These are phyloP conservation scores for Candida cerambycidarum DNA, from an alignment of 805 yeast genomes.

Conservation along the genomic window DNA sequence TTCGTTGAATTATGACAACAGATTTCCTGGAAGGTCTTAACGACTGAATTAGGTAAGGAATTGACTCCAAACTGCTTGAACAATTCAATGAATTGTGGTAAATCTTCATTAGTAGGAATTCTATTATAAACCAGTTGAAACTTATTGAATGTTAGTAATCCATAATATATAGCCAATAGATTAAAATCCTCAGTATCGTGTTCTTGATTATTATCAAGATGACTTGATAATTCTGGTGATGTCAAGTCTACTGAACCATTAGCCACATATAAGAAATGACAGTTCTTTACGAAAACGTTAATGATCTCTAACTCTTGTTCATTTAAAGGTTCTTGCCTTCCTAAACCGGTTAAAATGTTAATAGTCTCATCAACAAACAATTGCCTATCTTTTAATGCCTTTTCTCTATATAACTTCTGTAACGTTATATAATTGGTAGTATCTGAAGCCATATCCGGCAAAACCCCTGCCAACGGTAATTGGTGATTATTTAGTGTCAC, in stretches of 20 bases:
- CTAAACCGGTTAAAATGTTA: constrained; percentile 23
- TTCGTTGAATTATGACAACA: constrained; percentile 41
- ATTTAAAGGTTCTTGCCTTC: constrained; percentile 20
- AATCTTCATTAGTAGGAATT: constrained; percentile 22
- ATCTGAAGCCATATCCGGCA: constrained; percentile 89
- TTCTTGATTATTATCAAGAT: constrained; percentile 14
- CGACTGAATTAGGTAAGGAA: constrained; percentile 17
- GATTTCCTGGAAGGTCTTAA: constrained; percentile 28
- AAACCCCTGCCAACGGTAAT: constrained; percentile 69
- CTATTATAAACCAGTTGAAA: constrained; percentile 18
- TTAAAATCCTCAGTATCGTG: constrained; percentile 16
- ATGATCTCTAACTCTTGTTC: constrained; percentile 37
- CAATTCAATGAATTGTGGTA: constrained; percentile 18
- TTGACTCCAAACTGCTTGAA: constrained; percentile 2
- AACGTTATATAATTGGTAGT: constrained; percentile 60
- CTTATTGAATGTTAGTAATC: constrained; percentile 36
- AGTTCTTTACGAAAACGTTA: constrained; percentile 60
- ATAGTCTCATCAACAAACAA: constrained; percentile 36
- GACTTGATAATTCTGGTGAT: constrained; percentile 3
- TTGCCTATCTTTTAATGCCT: constrained; percentile 51
- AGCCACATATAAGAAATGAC: constrained; percentile 50
- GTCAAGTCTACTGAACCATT: constrained; percentile 35
- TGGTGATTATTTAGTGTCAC: constrained; percentile 32
- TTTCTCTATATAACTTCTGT: constrained; percentile 55
- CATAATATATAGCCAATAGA: constrained; percentile 39